A percentile compares a stretch with the other conserved stretches of the same genome.
Evolutionary conservation across 1,139 yeast species (phyloP).

Genomic region (Saccharomycopsis hybrid): DNA sequence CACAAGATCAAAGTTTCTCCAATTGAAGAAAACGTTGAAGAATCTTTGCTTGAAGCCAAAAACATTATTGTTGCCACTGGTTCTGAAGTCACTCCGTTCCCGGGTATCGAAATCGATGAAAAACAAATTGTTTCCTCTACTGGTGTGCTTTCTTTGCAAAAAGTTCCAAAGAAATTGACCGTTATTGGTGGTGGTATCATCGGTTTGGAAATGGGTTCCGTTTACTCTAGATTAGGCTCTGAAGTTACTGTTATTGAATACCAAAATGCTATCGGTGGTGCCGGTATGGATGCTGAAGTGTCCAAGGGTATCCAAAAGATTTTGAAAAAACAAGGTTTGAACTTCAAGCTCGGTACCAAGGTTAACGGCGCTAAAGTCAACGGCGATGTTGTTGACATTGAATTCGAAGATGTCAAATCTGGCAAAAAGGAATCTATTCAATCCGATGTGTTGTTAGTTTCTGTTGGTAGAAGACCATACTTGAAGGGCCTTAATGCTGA

Average conservation of each 20-base stretch:
- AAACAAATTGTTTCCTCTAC: conserved; percentile 96
- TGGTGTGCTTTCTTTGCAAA: conserved; percentile 79
- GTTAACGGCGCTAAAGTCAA: conserved; percentile 81
- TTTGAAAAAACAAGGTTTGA: conserved; percentile 89
- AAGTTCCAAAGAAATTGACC: conserved; percentile 85
- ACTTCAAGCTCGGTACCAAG: conserved; percentile 89
- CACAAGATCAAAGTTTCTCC: conserved; percentile 75
- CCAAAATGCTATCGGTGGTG: conserved; percentile 82
- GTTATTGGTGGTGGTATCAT: conserved; percentile 99
- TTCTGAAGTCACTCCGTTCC: conserved; percentile 98
- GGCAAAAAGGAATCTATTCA: conserved; percentile 77
- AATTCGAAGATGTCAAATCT: conserved; percentile 81
- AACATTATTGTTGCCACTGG: conserved; percentile 96
- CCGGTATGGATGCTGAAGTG: conserved; percentile 96
- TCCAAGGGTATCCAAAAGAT: conserved; percentile 85
- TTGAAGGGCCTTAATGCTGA: conserved; percentile 87
- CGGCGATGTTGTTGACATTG: conserved; percentile 82
- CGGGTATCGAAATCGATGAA: conserved; percentile 94
- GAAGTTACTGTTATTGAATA: conserved; percentile 94
- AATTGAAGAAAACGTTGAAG: conserved; percentile 62
- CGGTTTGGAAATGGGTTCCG: conserved; percentile 99
- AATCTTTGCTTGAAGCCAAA: conserved; percentile 60
- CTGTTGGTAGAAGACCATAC: conserved; percentile 98
- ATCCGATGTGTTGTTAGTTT: conserved; percentile 90
- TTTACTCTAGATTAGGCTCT: conserved; percentile 90